A percentile compares a stretch with the other conserved stretches of the same genome.
phyloP scores from a whole-genome alignment of 164 flowering plant genomes.

The Stephania japonica region DNA sequence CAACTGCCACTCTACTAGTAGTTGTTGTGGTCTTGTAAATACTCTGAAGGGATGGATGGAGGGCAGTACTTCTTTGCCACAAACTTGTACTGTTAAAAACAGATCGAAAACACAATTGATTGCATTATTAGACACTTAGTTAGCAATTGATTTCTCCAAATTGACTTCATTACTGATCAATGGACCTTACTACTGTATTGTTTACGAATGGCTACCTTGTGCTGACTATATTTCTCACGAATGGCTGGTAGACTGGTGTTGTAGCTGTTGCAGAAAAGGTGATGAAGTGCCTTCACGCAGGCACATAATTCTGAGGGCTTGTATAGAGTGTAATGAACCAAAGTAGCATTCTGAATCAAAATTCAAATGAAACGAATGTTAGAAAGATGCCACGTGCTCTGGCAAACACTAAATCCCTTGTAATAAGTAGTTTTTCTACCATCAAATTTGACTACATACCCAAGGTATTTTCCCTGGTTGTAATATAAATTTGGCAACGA shows the following conservation, averaged over 20 bases:
- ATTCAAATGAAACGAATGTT: not conserved
- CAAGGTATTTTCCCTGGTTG: slow-evolving; percentile 72
- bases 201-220: slow-evolving; percentile 74
- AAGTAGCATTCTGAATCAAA: slow-evolving; percentile 45
- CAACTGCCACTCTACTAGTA: not conserved
- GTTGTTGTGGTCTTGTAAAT: slow-evolving; percentile 37
- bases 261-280: slow-evolving; percentile 37
- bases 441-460: slow-evolving; percentile 39
- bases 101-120: no score
- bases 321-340: slow-evolving; percentile 71
- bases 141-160: no score
- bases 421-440: not conserved
- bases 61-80: slow-evolving; percentile 86
- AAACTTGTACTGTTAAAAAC: slow-evolving; percentile 62
- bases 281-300: slow-evolving; percentile 65
- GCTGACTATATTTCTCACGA: slow-evolving; percentile 82
- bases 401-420: no score
- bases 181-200: no score
- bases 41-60: slow-evolving; percentile 63
- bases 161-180: no score
- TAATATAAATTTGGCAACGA: slow-evolving; percentile 68
- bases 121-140: no score
- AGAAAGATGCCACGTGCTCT: no score
- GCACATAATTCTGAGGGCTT: slow-evolving; percentile 46
- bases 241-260: slow-evolving; percentile 61